Evolutionary conservation across 345 rosid genomes (phyloP).

Genomic region (Boechera divaricarpa): DNA sequence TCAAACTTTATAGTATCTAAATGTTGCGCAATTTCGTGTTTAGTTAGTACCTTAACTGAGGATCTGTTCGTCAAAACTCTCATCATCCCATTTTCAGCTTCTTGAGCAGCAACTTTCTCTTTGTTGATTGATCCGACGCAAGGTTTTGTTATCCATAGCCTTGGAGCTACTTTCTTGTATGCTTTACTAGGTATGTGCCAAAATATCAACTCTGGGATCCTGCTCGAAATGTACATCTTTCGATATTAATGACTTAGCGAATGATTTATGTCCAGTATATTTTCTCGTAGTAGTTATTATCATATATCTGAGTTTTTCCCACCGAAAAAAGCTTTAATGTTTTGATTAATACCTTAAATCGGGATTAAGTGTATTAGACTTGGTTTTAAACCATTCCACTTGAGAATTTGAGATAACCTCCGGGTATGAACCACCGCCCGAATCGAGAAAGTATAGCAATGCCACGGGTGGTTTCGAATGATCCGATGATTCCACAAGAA

Average conservation of each 20-base stretch:
- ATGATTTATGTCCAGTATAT: not conserved
- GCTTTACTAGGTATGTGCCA: slow-evolving; percentile 96
- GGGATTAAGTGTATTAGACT: slow-evolving; percentile 65
- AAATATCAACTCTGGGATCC: slow-evolving; percentile 85
- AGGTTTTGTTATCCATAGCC: slow-evolving; percentile 57
- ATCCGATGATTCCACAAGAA: slow-evolving; percentile 51
- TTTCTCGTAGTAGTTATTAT: not conserved
- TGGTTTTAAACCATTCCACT: slow-evolving; percentile 71
- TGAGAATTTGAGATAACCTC: slow-evolving; percentile 77
- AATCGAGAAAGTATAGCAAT: slow-evolving; percentile 83
- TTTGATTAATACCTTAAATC: slow-evolving; percentile 51
- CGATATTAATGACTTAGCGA: not conserved
- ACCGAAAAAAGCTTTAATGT: not conserved
- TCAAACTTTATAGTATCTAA: not conserved
- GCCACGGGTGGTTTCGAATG: slow-evolving; percentile 47
- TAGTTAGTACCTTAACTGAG: slow-evolving; percentile 68
- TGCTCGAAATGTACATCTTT: not conserved
- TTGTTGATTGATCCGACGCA: slow-evolving; percentile 88
- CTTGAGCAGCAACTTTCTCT: slow-evolving; percentile 80
- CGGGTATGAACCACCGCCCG: slow-evolving; percentile 94
- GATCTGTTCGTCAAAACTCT: slow-evolving; percentile 57
- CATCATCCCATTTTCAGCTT: slow-evolving; percentile 78
- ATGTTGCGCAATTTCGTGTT: not conserved
- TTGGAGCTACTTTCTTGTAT: slow-evolving; percentile 76
- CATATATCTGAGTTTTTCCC: not conserved